These are phyloP conservation scores for Rhizopus stolonifer DNA, from an alignment of 371 early-diverging fungal species.

Conservation along the genomic window DNA sequence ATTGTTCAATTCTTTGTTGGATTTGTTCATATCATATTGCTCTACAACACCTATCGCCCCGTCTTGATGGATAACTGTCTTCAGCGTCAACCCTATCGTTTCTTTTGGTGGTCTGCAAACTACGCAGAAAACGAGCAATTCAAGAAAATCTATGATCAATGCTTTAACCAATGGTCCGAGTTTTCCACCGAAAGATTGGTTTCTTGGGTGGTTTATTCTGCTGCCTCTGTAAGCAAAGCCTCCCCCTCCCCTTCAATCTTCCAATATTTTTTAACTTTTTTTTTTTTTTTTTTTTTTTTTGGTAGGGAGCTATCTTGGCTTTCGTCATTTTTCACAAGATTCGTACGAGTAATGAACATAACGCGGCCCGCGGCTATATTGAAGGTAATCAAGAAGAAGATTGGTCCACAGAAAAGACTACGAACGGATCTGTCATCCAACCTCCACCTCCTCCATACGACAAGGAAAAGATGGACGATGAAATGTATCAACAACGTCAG, in stretches of 20 bases:
- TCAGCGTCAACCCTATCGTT: constrained; percentile 16
- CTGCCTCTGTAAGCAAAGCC: constrained; percentile 23
- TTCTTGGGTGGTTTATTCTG: constrained; percentile 21
- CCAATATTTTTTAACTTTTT: not conserved
- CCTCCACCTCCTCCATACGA: not conserved
- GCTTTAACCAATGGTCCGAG: constrained; percentile 12
- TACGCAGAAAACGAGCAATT: constrained; percentile 14
- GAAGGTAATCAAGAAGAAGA: constrained; percentile 2
- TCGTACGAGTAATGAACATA: not conserved
- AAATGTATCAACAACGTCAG: constrained; percentile 28
- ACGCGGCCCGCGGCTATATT: constrained; percentile 2
- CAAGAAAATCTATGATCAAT: constrained; percentile 8
- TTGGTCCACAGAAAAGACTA: constrained; percentile 13
- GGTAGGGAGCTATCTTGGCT: not conserved
- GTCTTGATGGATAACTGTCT: constrained; percentile 23
- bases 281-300: not conserved
- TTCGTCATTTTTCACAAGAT: constrained; percentile 7
- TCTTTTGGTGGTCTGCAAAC: constrained; percentile 24
- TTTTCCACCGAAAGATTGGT: constrained; percentile 21
- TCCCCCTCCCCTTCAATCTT: too few species aligned
- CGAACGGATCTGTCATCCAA: not conserved
- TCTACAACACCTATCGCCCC: constrained; percentile 15
- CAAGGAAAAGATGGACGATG: not conserved
- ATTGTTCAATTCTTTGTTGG: constrained; percentile 18
- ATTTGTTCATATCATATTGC: constrained; percentile 21